Evolutionary conservation across 1,284 basidiomycete species (phyloP).

Genomic region (Austroboletus niveus): DNA sequence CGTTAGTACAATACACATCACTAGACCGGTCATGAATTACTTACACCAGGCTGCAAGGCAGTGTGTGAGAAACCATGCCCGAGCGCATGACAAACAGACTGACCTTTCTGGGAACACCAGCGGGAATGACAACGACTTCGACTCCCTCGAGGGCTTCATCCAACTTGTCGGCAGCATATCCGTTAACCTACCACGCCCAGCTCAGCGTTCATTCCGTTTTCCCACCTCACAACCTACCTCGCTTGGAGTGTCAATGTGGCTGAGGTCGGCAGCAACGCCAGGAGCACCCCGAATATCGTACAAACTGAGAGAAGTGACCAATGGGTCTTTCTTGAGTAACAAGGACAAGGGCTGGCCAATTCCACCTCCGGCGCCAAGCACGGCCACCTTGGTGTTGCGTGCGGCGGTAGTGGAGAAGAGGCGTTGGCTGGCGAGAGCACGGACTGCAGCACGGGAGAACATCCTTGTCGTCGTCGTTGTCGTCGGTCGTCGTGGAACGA

Average conservation of each 20-base stretch:
- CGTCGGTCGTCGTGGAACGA: background rate
- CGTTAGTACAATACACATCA: constrained; percentile 20
- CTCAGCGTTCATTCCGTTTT: constrained; percentile 7
- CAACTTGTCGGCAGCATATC: constrained; percentile 82
- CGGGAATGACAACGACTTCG: constrained; percentile 94
- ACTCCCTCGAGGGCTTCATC: constrained; percentile 84
- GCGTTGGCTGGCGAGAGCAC: constrained; percentile 46
- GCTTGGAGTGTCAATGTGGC: constrained; percentile 90
- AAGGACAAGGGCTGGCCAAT: constrained; percentile 91
- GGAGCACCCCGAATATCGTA: constrained; percentile 93
- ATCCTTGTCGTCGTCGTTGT: constrained; percentile 35
- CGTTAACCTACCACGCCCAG: constrained; percentile 55
- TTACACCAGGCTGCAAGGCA: constrained; percentile 64
- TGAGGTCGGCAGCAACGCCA: constrained; percentile 90
- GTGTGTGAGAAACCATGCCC: constrained; percentile 25
- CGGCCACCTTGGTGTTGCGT: constrained; percentile 79
- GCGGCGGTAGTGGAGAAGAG: constrained; percentile 78
- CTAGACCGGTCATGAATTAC: constrained; percentile 30
- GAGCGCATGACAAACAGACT: constrained; percentile 17
- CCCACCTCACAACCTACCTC: constrained; percentile 50
- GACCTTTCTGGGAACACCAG: constrained; percentile 95
- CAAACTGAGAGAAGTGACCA: constrained; percentile 75
- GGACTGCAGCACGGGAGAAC: constrained; percentile 57
- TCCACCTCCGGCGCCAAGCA: constrained; percentile 91
- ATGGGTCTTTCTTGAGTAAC: constrained; percentile 83